Evolutionary conservation across 2,329 filamentous ascomycete species (phyloP).

Genomic region (Xenoacremonium recifei): DNA sequence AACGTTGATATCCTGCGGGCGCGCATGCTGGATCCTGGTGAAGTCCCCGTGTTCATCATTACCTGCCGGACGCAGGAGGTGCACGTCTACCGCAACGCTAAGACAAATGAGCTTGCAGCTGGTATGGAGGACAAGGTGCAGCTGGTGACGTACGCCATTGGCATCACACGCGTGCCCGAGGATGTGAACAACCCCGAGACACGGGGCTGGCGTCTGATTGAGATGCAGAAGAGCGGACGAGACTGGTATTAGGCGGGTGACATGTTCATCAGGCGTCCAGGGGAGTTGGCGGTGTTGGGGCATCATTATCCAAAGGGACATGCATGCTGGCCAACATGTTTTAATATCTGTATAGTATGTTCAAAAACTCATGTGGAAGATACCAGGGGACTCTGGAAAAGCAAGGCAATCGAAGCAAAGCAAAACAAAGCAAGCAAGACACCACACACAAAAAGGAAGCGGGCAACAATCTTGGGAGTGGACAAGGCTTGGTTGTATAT

Average conservation of each 20-base stretch:
- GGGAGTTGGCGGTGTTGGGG: slow-evolving; percentile 19
- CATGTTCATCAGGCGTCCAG: slow-evolving; percentile 20
- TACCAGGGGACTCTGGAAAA: slow-evolving; percentile 21
- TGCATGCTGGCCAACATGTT: slow-evolving; percentile 22
- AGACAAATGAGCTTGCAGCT: slow-evolving; percentile 84
- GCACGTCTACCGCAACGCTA: slow-evolving; percentile 91
- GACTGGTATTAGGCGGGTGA: slow-evolving; percentile 72
- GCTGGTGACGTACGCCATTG: slow-evolving; percentile 96
- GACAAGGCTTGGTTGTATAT: slow-evolving; percentile 22
- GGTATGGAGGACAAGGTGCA: slow-evolving; percentile 99
- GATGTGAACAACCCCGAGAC: slow-evolving; percentile 98
- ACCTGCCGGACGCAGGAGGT: slow-evolving; percentile 97
- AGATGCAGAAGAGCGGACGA: slow-evolving; percentile 96
- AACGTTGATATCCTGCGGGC: slow-evolving; percentile 86
- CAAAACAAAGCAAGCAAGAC: too few species aligned
- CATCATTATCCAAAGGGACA: too few species aligned
- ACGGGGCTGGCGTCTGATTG: slow-evolving; percentile 93
- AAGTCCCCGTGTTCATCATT: slow-evolving; percentile 94
- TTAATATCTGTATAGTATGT: slow-evolving; percentile 34
- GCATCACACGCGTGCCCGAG: slow-evolving; percentile 88
- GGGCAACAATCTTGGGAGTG: slow-evolving; percentile 12
- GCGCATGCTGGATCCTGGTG: slow-evolving; percentile 78
- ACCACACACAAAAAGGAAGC: too few species aligned
- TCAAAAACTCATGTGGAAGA: slow-evolving; percentile 26
- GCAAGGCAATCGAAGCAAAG: slow-evolving; percentile 18